Evolutionary conservation across 2,329 filamentous ascomycete genomes (phyloP).

Genomic region (Sclerotinia glacialis): DNA sequence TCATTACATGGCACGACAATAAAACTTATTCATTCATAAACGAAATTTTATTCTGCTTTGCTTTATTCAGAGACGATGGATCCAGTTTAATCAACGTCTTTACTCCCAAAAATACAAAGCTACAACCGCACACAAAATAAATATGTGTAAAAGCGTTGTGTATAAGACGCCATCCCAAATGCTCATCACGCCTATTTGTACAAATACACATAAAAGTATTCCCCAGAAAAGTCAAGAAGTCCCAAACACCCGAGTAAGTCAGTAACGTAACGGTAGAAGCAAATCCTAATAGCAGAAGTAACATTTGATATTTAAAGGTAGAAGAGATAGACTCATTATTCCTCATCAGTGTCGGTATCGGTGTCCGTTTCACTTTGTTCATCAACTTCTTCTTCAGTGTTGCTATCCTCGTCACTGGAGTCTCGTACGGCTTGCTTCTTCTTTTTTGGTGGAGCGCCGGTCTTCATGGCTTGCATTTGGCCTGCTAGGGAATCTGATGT

Average conservation of each 20-base stretch:
- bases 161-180: slow-evolving; percentile 23
- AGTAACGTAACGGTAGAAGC: not conserved
- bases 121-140: slow-evolving; percentile 18
- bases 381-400: slow-evolving; percentile 65
- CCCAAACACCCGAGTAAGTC: slow-evolving; percentile 21
- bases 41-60: not conserved
- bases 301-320: not conserved
- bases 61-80: not conserved
- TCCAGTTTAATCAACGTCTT: not conserved
- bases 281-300: slow-evolving; percentile 6
- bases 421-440: slow-evolving; percentile 57
- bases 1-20: not conserved
- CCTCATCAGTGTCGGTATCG: slow-evolving; percentile 53
- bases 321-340: slow-evolving; percentile 30
- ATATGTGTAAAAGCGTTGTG: slow-evolving; percentile 5
- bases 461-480: slow-evolving; percentile 85
- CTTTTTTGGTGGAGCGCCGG: slow-evolving; percentile 59
- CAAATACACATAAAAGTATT: slow-evolving; percentile 5
- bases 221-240: slow-evolving; percentile 14
- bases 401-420: slow-evolving; percentile 73
- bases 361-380: slow-evolving; percentile 69
- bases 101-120: slow-evolving; percentile 18
- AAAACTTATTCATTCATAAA: not conserved
- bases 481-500: slow-evolving; percentile 77
- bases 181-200: slow-evolving; percentile 19